phyloP scores from a whole-genome alignment of 306 rosid species.

The Prunus mume region DNA sequence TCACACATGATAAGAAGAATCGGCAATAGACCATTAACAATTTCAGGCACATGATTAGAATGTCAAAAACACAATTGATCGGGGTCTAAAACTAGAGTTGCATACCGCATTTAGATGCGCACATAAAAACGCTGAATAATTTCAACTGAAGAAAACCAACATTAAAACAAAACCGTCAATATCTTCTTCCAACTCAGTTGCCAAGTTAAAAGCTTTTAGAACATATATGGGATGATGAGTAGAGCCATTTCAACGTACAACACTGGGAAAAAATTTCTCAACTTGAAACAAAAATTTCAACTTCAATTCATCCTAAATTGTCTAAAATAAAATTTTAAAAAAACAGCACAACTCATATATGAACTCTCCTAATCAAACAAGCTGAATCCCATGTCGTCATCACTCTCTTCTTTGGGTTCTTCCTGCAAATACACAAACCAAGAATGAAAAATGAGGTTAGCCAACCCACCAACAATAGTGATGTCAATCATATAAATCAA shows the following conservation, averaged over 20 bases:
- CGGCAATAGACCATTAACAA: neutral
- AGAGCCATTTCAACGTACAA: neutral
- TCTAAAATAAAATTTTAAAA: neutral
- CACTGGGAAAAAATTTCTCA: neutral
- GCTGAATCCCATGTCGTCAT: conserved; percentile 57
- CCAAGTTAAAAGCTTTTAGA: neutral
- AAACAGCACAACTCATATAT: neutral
- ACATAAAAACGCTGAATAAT: too few species aligned
- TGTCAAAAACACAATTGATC: too few species aligned
- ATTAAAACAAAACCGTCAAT: neutral
- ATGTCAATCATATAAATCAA: neutral
- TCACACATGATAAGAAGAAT: neutral
- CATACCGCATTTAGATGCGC: too few species aligned
- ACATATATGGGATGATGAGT: neutral
- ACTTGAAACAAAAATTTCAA: neutral
- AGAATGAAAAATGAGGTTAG: neutral
- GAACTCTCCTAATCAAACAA: conserved; percentile 46
- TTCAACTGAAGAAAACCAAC: too few species aligned
- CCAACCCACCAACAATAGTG: neutral
- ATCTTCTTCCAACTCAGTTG: too few species aligned
- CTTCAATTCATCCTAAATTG: neutral
- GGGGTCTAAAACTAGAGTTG: too few species aligned
- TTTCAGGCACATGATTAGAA: neutral
- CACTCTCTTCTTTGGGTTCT: conserved; percentile 65
- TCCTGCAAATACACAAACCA: conserved; percentile 42